Evolutionary conservation across 805 yeast genomes (phyloP).

Genomic region (Teunomyces atbi): DNA sequence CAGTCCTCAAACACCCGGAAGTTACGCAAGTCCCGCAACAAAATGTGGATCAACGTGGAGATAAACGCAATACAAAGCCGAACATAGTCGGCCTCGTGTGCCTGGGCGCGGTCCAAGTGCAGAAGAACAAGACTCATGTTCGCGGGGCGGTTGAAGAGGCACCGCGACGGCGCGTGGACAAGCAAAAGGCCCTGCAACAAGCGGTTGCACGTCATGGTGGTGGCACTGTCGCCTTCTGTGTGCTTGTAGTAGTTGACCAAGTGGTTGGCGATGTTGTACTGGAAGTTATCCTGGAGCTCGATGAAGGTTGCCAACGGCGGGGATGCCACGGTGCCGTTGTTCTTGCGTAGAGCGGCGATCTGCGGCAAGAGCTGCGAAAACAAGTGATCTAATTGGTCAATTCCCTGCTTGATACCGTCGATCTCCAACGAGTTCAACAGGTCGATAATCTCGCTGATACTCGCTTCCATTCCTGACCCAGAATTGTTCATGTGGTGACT

Average conservation of each 20-base stretch:
- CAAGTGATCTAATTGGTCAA: slow-evolving; percentile 16
- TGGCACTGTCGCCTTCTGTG: background rate
- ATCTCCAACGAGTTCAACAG: slow-evolving; percentile 12
- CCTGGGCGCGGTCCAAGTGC: slow-evolving; percentile 16
- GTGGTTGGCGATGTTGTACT: slow-evolving; percentile 47
- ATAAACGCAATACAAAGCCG: slow-evolving; percentile 36
- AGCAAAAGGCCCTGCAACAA: slow-evolving; percentile 60
- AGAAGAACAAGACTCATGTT: slow-evolving; percentile 39
- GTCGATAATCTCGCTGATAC: slow-evolving; percentile 12
- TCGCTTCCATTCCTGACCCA: slow-evolving; percentile 5
- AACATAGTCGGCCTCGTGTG: slow-evolving; percentile 6
- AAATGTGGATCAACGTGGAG: slow-evolving; percentile 54
- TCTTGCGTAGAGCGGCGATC: slow-evolving; percentile 9
- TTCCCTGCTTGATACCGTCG: slow-evolving; percentile 12
- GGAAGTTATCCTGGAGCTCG: slow-evolving; percentile 50
- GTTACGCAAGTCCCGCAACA: slow-evolving; percentile 56
- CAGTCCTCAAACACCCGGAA: slow-evolving; percentile 58
- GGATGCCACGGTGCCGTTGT: background rate
- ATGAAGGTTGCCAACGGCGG: slow-evolving; percentile 27
- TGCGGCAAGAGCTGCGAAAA: slow-evolving; percentile 18
- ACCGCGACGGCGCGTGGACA: slow-evolving; percentile 55
- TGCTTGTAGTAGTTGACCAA: slow-evolving; percentile 21
- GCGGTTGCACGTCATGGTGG: slow-evolving; percentile 25
- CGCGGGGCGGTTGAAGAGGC: slow-evolving; percentile 41
- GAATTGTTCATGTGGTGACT: no score